Percentiles rank a stretch among this genome's conserved stretches.
Evolutionary conservation across 2,329 filamentous ascomycete species (phyloP).

Genomic region (Trichoderma cornu-damae): DNA sequence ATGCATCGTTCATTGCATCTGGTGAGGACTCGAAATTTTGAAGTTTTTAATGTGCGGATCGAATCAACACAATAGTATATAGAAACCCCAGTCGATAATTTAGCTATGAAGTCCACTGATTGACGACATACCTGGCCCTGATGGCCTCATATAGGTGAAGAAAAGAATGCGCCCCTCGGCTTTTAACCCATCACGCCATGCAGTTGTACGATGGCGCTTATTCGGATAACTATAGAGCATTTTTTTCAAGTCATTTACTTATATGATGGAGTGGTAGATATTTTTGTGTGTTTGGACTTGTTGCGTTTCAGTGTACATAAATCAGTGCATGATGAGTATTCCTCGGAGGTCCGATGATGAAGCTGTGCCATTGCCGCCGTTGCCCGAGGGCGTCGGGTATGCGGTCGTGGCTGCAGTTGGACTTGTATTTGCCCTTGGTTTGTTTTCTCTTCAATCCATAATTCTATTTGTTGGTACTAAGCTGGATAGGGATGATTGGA

Average conservation of each 20-base stretch:
- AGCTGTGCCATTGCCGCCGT: background rate
- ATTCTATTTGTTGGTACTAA: background rate
- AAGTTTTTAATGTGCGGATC: background rate
- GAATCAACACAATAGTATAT: background rate
- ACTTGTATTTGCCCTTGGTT: background rate
- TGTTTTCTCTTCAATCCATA: background rate
- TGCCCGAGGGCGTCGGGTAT: background rate
- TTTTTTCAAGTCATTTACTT: background rate
- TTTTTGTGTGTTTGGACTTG: no score
- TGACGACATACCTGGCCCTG: constrained; percentile 11
- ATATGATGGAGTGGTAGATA: background rate
- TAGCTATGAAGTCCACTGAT: background rate
- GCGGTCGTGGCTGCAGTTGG: constrained; percentile 3
- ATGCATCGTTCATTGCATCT: background rate
- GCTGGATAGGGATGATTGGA: constrained; percentile 1
- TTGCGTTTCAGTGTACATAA: no score
- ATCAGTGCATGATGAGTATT: background rate
- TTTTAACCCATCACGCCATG: constrained; percentile 6
- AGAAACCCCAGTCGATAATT: background rate
- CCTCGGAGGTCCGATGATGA: background rate
- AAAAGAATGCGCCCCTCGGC: background rate
- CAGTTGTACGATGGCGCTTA: background rate
- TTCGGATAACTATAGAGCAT: background rate
- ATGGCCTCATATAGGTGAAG: constrained; percentile 3
- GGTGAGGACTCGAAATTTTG: background rate